Conservation (phyloP, 306 rosid species). For the Malus sieversii region DNA sequence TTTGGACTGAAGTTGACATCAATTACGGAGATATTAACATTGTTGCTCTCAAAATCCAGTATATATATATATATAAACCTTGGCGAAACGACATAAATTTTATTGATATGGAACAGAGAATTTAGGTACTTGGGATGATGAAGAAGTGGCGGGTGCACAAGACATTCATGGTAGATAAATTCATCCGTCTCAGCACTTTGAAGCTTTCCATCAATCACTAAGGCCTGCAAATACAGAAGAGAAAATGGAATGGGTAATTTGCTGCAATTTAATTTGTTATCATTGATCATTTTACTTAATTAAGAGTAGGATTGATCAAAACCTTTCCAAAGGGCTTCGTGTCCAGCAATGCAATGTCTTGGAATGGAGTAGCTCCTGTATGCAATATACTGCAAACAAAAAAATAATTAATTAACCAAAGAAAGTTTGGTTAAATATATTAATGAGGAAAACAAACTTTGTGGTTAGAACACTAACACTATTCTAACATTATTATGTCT, state of each 20-base stretch:
- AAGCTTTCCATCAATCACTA: slow-evolving; percentile 96
- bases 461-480: not conserved
- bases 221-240: slow-evolving; percentile 37
- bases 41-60: not conserved
- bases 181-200: slow-evolving; percentile 98
- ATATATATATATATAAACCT: not conserved
- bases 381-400: slow-evolving; percentile 63
- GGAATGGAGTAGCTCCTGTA: slow-evolving; percentile 87
- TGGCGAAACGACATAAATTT: not conserved
- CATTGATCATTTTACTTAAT: not conserved
- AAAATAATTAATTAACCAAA: not conserved
- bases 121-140: slow-evolving; percentile 66
- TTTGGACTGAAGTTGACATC: slow-evolving; percentile 44
- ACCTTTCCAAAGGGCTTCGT: slow-evolving; percentile 98
- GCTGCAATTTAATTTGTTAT: not conserved
- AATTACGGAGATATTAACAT: not conserved
- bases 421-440: not conserved
- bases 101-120: not conserved
- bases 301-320: not conserved
- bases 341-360: slow-evolving; percentile 91
- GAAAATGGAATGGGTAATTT: not conserved
- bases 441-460: not conserved
- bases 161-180: slow-evolving; percentile 93
- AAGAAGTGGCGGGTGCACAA: slow-evolving; percentile 87
- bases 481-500: not conserved